These are phyloP conservation scores for Abortiporus biennis DNA, from an alignment of 1,284 basidiomycete species.

Conservation along the genomic window DNA sequence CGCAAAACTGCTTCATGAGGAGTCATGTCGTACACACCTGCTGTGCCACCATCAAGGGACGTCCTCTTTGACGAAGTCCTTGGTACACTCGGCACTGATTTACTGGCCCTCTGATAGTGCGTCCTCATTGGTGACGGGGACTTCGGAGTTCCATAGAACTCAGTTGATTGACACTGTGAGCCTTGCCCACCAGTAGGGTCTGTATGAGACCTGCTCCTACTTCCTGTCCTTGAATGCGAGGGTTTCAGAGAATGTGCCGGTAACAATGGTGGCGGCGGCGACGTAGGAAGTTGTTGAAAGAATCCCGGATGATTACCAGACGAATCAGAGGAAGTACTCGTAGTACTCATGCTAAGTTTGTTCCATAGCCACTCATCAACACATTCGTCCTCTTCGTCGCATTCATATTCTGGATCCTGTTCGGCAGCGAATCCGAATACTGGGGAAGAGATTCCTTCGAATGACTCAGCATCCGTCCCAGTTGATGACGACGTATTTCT, in stretches of 20 bases:
- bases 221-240: slow-evolving; percentile 1
- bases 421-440: slow-evolving; percentile 23
- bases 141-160: slow-evolving; percentile 18
- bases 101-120: slow-evolving; percentile 20
- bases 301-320: slow-evolving; percentile 13
- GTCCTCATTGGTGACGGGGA: slow-evolving; percentile 21
- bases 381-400: no score
- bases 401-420: slow-evolving; percentile 26
- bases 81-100: slow-evolving; percentile 18
- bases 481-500: slow-evolving; percentile 22
- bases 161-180: no score
- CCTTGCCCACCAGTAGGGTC: slow-evolving; percentile 3
- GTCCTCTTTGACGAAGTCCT: slow-evolving; percentile 2
- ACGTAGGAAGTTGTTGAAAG: slow-evolving; percentile 5
- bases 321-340: slow-evolving; percentile 16
- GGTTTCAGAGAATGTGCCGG: no score
- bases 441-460: slow-evolving; percentile 16
- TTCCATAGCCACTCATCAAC: slow-evolving; percentile 17
- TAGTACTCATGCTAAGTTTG: slow-evolving; percentile 8
- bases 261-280: slow-evolving; percentile 11
- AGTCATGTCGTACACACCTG: slow-evolving; percentile 23
- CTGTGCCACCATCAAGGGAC: slow-evolving; percentile 10
- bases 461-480: slow-evolving; percentile 20
- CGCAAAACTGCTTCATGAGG: slow-evolving; percentile 52
- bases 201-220: slow-evolving; percentile 5